phyloP scores from a whole-genome alignment of 441 rosid species.

The Francoa sonchifolia region DNA sequence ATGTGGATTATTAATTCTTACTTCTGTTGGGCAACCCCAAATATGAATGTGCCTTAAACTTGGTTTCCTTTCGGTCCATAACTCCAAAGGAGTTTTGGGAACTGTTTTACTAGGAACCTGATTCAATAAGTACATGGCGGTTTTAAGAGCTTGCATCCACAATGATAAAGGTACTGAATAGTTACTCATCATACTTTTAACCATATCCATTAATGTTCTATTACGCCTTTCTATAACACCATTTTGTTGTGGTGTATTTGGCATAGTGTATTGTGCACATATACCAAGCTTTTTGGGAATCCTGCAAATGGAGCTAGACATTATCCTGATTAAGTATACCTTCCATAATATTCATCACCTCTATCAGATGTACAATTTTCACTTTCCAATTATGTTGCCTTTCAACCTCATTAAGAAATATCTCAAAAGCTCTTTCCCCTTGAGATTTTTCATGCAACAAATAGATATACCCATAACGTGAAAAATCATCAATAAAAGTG shows the following conservation, averaged over 20 bases:
- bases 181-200: background rate
- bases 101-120: background rate
- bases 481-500: no score
- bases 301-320: no score
- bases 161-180: background rate
- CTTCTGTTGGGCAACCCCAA: conserved; percentile 1
- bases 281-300: background rate
- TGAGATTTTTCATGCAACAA: no score
- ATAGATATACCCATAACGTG: no score
- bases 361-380: no score
- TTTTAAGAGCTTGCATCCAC: background rate
- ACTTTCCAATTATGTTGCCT: no score
- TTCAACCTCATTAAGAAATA: no score
- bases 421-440: no score
- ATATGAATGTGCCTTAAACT: background rate
- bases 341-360: no score
- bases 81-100: conserved; percentile 1
- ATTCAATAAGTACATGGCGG: background rate
- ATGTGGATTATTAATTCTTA: no score
- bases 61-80: conserved; percentile 2
- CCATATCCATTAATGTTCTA: background rate
- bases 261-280: conserved; percentile 1
- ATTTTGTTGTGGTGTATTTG: conserved; percentile 1
- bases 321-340: no score
- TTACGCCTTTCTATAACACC: background rate